phyloP scores from a whole-genome alignment of 1,284 basidiomycete species.

The Heliocybe sulcata region DNA sequence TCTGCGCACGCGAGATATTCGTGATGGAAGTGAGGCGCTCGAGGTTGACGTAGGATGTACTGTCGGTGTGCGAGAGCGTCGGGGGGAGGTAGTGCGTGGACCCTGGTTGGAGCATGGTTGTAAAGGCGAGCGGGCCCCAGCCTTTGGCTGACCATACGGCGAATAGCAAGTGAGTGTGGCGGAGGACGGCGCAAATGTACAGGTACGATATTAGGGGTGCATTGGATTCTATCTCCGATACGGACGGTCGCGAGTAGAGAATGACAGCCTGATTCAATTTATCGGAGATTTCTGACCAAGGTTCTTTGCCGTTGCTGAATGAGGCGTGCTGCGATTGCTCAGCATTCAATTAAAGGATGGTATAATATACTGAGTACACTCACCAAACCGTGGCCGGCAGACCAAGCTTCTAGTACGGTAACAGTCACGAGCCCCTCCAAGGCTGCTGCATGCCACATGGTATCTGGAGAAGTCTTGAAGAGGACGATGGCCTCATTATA shows the following conservation, averaged over 20 bases:
- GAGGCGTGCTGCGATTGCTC: conserved; percentile 26
- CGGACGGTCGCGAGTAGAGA: conserved; percentile 51
- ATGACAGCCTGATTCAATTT: conserved; percentile 58
- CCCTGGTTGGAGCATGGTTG: conserved; percentile 62
- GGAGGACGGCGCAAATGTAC: conserved; percentile 57
- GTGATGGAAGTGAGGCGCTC: conserved; percentile 62
- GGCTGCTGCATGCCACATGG: conserved; percentile 81
- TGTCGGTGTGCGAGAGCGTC: conserved; percentile 33
- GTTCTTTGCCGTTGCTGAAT: conserved; percentile 41
- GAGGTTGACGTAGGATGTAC: conserved; percentile 37
- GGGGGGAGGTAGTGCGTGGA: conserved; percentile 48
- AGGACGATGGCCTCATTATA: conserved; percentile 78
- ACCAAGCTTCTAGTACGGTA: conserved; percentile 79
- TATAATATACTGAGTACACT: conserved; percentile 19
- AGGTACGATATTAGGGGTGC: conserved; percentile 58
- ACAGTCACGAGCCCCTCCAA: conserved; percentile 79
- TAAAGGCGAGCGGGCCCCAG: conserved; percentile 78
- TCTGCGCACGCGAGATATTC: conserved; percentile 59
- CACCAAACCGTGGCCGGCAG: conserved; percentile 65
- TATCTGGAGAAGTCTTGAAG: conserved; percentile 68
- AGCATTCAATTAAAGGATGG: not conserved
- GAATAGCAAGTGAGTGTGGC: conserved; percentile 65
- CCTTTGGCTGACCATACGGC: conserved; percentile 82
- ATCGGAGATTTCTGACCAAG: conserved; percentile 65
- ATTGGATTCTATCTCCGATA: conserved; percentile 48